phyloP scores from a whole-genome alignment of 2,329 filamentous ascomycete genomes.

The Colletotrichum sp. region DNA sequence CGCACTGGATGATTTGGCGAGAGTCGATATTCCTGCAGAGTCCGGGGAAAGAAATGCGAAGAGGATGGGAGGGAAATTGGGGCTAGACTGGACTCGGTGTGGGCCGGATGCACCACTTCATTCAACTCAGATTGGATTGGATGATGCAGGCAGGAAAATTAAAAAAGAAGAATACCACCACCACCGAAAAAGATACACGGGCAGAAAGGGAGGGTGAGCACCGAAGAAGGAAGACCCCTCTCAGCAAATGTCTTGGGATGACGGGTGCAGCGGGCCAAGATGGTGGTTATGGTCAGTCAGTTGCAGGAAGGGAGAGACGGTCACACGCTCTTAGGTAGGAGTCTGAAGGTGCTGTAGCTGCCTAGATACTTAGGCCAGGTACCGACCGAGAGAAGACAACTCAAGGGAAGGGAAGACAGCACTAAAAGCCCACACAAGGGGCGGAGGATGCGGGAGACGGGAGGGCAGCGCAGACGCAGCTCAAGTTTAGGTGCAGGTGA shows the following conservation, averaged over 20 bases:
- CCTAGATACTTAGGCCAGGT: not conserved
- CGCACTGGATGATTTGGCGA: slow-evolving; percentile 1
- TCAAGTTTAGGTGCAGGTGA: not conserved
- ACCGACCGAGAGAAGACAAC: not conserved
- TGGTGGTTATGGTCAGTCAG: not conserved
- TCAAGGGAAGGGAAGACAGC: not conserved
- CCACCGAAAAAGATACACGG: not conserved
- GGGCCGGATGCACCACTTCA: not conserved
- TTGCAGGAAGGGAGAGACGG: not conserved
- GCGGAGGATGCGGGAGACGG: not conserved
- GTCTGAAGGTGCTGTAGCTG: not conserved
- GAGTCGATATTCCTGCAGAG: slow-evolving; percentile 1
- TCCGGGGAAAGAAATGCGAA: slow-evolving; percentile 7
- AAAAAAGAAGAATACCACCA: not conserved
- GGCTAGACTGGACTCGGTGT: not conserved
- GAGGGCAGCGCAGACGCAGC: not conserved
- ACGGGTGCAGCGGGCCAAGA: not conserved
- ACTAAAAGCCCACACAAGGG: not conserved
- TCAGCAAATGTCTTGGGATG: not conserved
- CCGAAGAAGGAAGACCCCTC: not conserved
- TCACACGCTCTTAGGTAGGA: not conserved
- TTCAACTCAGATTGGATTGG: slow-evolving; percentile 2
- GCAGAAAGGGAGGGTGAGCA: not conserved
- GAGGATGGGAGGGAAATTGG: not conserved
- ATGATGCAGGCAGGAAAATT: not conserved